Evolutionary conservation across 371 early-diverging fungal genomes (phyloP), one percentile per base, ranked within the genome.

Genomic region (Gilbertella persicaria): DNA sequence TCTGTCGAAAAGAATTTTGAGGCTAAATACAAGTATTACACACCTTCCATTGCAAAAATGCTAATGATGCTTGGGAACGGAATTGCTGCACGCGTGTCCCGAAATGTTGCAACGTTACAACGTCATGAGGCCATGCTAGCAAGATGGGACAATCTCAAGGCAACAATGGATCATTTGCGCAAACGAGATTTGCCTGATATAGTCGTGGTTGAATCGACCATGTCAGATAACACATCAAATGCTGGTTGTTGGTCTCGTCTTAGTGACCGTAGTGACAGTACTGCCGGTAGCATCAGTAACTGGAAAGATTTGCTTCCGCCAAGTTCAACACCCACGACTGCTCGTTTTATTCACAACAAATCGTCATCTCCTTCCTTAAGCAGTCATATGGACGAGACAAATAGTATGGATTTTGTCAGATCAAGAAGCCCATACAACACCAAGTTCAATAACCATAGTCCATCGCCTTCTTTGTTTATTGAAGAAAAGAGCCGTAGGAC

Each of bases 1-100:
- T 71, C 73, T 6, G 65, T 76, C 29, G 81, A 80, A 56, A 82
- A 83, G 62, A 79, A 72, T 9, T 85, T 85, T 60, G 85, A 85
- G 50, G 78, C 79, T 39, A 81, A 82, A 60, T 74, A 79, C 60
- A 82, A 83, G 55, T 80, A 80, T 53, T 85, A 78, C 46, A 69
- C 78, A 5, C 83, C 83, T 7, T 75, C 80, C 0, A 77, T 85
- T n/a, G 71, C 69, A 33, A 77, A 77, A 48, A 80, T 82, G 83
- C 54, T 85, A 13, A 73, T 69, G 29, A 81, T 80, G 79, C 65
- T 85, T 9, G 82, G 80, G 13, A 75, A 71, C 39, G 80, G 79
- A 14, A 85, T 85, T 48, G 75, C 80, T 17, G 63, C 75, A 28
- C 69, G 80, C 16, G 78, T 70, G 12, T 71, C 73, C 21, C 70